phyloP scores from a whole-genome alignment of 176 grass and related monocot species.

The Tillandsia leiboldiana region DNA sequence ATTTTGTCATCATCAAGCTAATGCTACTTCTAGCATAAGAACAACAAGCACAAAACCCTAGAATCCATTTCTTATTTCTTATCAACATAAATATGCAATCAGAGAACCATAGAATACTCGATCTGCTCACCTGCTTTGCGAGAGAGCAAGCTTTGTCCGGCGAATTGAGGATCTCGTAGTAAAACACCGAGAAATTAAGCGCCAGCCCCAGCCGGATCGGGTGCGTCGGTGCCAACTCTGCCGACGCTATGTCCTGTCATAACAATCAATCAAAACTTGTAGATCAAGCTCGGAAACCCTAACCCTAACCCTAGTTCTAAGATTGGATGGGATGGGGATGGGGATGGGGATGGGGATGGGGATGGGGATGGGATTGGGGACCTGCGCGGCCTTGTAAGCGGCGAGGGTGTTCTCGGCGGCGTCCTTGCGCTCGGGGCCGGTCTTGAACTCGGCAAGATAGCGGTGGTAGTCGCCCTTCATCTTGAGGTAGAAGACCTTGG shows the following conservation, averaged over 20 bases:
- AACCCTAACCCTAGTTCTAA: background rate
- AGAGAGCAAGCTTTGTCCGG: conserved; percentile 88
- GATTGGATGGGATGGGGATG: background rate
- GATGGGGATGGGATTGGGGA: background rate
- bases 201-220: conserved; percentile 93
- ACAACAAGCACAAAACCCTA: no score
- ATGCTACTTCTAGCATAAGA: no score
- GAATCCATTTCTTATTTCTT: no score
- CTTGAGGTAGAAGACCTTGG: conserved; percentile 22
- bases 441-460: conserved; percentile 18
- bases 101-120: no score
- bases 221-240: conserved; percentile 77
- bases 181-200: conserved; percentile 98
- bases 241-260: conserved; percentile 62
- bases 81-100: no score
- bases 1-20: no score
- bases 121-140: conserved; percentile 62
- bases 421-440: conserved; percentile 14
- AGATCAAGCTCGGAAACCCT: no score
- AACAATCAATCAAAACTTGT: background rate
- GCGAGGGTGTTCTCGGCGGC: conserved; percentile 10
- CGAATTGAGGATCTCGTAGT: conserved; percentile 99
- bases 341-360: background rate
- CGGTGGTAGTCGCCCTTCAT: conserved; percentile 25
- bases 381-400: conserved; percentile 21